phyloP scores from a whole-genome alignment of 1,284 basidiomycete species.

The Cutaneotrichosporon sp. region DNA sequence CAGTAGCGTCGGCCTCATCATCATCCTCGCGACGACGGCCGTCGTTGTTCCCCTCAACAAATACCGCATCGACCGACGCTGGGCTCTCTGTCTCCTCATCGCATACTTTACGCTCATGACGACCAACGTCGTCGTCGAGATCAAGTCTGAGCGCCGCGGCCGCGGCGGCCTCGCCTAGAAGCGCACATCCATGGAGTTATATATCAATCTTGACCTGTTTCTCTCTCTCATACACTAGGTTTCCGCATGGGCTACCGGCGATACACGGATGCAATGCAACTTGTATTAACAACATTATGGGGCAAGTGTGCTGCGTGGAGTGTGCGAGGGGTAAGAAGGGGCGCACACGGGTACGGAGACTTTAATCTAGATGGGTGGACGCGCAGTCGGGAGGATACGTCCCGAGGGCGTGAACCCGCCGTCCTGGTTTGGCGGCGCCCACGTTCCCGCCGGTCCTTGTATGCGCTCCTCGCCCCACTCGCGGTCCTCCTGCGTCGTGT shows the following conservation, averaged over 20 bases:
- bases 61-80: constrained; percentile 69
- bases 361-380: constrained; percentile 32
- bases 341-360: no score
- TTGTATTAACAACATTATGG: background rate
- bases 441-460: background rate
- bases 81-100: constrained; percentile 72
- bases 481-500: constrained; percentile 25
- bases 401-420: constrained; percentile 21
- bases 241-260: background rate
- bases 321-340: background rate
- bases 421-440: constrained; percentile 1
- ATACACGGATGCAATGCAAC: background rate
- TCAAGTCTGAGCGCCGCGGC: constrained; percentile 34
- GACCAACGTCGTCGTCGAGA: constrained; percentile 69
- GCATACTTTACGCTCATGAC: constrained; percentile 69
- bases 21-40: constrained; percentile 68
- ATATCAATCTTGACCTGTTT: background rate
- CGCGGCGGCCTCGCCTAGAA: background rate
- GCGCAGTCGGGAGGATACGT: constrained; percentile 36
- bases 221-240: background rate
- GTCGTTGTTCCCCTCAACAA: constrained; percentile 78
- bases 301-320: background rate
- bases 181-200: no score
- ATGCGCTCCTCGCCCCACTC: constrained; percentile 14
- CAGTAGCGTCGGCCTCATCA: constrained; percentile 69